Conservation (phyloP, 495 filamentous ascomycete species). For the Eremomyces bilateralis region DNA sequence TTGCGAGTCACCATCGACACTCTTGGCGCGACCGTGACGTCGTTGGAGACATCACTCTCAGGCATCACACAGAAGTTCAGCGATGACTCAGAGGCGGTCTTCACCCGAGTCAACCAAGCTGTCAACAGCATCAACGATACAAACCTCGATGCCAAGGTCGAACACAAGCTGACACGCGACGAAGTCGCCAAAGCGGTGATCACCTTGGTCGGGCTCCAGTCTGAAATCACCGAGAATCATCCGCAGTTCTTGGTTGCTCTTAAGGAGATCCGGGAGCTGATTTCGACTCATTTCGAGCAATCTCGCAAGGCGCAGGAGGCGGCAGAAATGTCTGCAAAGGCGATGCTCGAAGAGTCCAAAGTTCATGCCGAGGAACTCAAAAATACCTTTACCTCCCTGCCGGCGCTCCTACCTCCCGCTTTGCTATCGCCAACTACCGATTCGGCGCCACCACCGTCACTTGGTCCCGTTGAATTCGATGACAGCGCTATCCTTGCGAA, state of each 20-base stretch:
- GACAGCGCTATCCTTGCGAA: slow-evolving; percentile 57
- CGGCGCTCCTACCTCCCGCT: slow-evolving; percentile 22
- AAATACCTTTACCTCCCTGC: slow-evolving; percentile 29
- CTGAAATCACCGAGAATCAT: slow-evolving; percentile 53
- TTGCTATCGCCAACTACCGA: too few relatives aligned
- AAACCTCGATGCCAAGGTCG: slow-evolving; percentile 44
- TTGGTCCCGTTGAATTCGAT: slow-evolving; percentile 19
- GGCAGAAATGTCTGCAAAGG: slow-evolving; percentile 12
- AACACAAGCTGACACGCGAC: slow-evolving; percentile 56
- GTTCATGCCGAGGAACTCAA: slow-evolving; percentile 27
- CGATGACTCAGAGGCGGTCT: slow-evolving; percentile 64
- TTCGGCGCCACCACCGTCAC: slow-evolving; percentile 22
- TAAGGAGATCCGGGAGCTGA: slow-evolving; percentile 58
- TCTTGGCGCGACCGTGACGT: slow-evolving; percentile 42
- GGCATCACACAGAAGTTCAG: slow-evolving; percentile 67
- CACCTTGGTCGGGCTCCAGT: slow-evolving; percentile 33
- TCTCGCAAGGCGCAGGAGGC: slow-evolving; percentile 25
- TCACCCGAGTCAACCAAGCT: slow-evolving; percentile 54
- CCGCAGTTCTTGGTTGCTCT: slow-evolving; percentile 67
- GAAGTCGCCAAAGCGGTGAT: slow-evolving; percentile 48
- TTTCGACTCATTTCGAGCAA: slow-evolving; percentile 63
- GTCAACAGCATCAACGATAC: slow-evolving; percentile 57
- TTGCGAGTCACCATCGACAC: slow-evolving; percentile 65
- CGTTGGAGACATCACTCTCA: slow-evolving; percentile 26
- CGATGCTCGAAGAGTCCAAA: slow-evolving; percentile 14